A percentile compares a stretch with the other conserved stretches of the same genome.
Conservation (phyloP, 176 grass and related monocot genomes). For the Musa itinerans region DNA sequence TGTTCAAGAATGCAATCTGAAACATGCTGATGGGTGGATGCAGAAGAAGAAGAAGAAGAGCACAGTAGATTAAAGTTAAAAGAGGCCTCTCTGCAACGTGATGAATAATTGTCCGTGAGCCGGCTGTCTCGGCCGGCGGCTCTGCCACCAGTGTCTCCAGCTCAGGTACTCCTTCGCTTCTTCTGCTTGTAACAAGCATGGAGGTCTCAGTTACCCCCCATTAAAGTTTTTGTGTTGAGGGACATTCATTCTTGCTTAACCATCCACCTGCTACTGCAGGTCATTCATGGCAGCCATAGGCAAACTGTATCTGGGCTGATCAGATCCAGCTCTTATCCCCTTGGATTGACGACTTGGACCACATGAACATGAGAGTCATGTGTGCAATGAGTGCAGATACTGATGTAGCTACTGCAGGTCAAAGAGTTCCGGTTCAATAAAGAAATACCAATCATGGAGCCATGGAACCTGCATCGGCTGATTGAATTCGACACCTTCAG, state of each 20-base stretch:
- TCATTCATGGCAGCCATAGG: not conserved
- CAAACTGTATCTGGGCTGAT: not conserved
- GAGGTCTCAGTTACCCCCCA: too few species aligned
- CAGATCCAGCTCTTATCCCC: not conserved
- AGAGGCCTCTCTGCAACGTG: not conserved
- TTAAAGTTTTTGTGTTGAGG: too few species aligned
- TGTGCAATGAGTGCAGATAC: not conserved
- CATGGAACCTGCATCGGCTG: not conserved
- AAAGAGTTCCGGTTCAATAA: not conserved
- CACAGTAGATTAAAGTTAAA: too few species aligned
- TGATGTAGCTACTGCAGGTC: not conserved
- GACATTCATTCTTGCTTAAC: too few species aligned
- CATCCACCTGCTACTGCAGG: too few species aligned
- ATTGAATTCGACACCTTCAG: not conserved
- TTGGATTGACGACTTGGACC: not conserved
- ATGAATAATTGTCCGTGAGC: not conserved
- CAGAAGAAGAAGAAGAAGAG: too few species aligned
- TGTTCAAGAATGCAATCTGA: too few species aligned
- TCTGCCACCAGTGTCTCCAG: too few species aligned
- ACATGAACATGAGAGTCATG: not conserved
- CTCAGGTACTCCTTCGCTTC: too few species aligned
- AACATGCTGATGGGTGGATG: too few species aligned
- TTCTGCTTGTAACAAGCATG: too few species aligned
- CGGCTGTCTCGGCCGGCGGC: too few species aligned
- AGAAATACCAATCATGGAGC: not conserved